These are phyloP conservation scores for Xerocomus potaroensis DNA, from an alignment of 768 basidiomycete genomes.

Conservation along the genomic window DNA sequence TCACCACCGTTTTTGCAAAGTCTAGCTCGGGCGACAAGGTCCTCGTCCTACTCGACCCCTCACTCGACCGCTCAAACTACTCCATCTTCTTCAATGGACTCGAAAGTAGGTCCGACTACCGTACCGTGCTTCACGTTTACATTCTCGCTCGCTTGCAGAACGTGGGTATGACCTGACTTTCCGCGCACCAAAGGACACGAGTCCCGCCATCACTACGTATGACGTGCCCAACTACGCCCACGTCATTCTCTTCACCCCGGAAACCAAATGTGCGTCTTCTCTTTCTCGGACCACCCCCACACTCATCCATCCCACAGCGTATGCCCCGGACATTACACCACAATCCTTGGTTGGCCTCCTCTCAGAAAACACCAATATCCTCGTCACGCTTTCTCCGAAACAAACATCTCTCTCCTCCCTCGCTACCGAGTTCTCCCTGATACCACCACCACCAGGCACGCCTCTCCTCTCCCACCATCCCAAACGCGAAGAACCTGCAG, in stretches of 20 bases:
- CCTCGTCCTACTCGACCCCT: constrained; percentile 78
- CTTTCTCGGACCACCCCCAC: background rate
- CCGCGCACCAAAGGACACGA: constrained; percentile 73
- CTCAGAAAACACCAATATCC: constrained; percentile 70
- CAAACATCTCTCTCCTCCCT: constrained; percentile 71
- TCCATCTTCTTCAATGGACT: constrained; percentile 80
- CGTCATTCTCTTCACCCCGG: constrained; percentile 81
- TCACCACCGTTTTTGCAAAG: constrained; percentile 38
- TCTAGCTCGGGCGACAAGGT: constrained; percentile 83
- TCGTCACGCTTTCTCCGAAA: constrained; percentile 76
- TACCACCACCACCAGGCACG: constrained; percentile 80
- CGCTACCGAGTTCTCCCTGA: constrained; percentile 87
- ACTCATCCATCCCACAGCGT: constrained; percentile 39
- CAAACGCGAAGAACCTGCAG: constrained; percentile 57
- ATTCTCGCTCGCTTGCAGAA: too few relatives aligned
- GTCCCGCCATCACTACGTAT: constrained; percentile 61
- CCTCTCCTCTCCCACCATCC: constrained; percentile 86
- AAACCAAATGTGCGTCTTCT: constrained; percentile 47
- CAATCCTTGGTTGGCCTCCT: constrained; percentile 74
- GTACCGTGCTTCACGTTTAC: too few relatives aligned
- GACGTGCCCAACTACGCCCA: constrained; percentile 78
- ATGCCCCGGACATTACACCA: constrained; percentile 72
- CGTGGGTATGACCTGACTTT: constrained; percentile 86
- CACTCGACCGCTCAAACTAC: constrained; percentile 61
- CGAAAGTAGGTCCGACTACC: constrained; percentile 61